Percentiles rank a stretch among this genome's conserved stretches.
Evolutionary conservation across 495 filamentous ascomycete species (phyloP).

Genomic region (Neurospora intermedia): DNA sequence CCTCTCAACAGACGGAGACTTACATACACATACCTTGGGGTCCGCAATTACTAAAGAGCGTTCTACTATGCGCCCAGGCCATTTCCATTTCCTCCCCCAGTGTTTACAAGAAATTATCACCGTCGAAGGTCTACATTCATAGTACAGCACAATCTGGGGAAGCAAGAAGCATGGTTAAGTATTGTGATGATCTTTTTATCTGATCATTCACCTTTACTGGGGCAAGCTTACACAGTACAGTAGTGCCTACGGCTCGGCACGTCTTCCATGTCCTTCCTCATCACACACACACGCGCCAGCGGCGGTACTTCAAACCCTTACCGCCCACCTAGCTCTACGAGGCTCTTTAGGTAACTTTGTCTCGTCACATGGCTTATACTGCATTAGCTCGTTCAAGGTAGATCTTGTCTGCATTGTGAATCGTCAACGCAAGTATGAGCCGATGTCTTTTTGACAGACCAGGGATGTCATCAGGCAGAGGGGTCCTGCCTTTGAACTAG

Average conservation of each 20-base stretch:
- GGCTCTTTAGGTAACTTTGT: background rate
- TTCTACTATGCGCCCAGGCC: background rate
- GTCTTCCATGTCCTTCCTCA: background rate
- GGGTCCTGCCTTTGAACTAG: background rate
- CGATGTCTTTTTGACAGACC: background rate
- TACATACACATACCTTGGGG: background rate
- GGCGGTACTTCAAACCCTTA: background rate
- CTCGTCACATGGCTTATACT: background rate
- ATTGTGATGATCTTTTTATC: background rate
- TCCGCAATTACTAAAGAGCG: background rate
- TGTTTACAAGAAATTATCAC: background rate
- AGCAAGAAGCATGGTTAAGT: background rate
- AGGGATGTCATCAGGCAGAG: background rate
- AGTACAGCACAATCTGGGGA: background rate
- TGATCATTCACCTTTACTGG: background rate
- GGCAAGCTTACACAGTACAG: background rate
- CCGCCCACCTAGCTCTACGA: background rate
- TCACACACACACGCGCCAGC: background rate
- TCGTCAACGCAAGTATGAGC: background rate
- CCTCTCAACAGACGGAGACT: background rate
- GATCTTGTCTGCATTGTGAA: background rate
- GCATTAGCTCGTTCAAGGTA: background rate
- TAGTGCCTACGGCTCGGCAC: background rate
- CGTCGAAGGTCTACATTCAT: background rate
- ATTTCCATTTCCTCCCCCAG: background rate